Evolutionary conservation across 192 early-diverging fungal genomes (phyloP), one percentile per base, ranked within the genome.

Genomic region (Nowakowskiella sp.): DNA sequence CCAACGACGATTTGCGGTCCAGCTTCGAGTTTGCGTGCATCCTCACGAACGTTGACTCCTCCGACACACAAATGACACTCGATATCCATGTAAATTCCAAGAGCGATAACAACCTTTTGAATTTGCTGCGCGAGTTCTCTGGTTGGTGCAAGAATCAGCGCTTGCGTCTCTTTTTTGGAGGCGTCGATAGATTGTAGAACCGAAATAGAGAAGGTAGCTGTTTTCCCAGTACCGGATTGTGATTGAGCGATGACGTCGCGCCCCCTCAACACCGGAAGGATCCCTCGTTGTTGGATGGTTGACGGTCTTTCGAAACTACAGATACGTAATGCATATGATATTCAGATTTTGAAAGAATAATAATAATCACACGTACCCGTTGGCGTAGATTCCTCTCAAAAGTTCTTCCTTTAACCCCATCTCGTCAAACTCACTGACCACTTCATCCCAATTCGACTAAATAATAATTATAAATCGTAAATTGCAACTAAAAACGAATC

Each of bases 191-290:
- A 70, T 65, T 97, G 92, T 29, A 97, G 73, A 32, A 85, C 86
- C 7, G 90, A 88, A 53, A 97, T 97, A 1, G 89, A 91, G 71
- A 97, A 92, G 0, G 94, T 95, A 31, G 91, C 94, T 0, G 94
- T 97, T 67, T 97, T 97, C 70, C 94, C 94, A 51, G 94, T 97
- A 60, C 94, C 94, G 31, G 94, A 95, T 76, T 97, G 92, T 8
- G 92, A 91, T 69, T 96, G 92, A 1, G 92, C 92, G 52, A 96
- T 96, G 47, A 96, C 92, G 71, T 96, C 92, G 44, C 88, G 82
- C 27, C 88, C 88, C 52, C 74, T 84, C 53, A 80, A 79, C 47
- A 95, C 88, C 24, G 92, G 91, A 61, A 80, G 64, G 51, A 96
- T 98, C 33, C 92, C 92, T 71, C 95, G 84, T 71, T 98, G 95